A percentile compares a stretch with the other conserved stretches of the same genome.
Conservation (phyloP, 495 filamentous ascomycete species). For the Lasiosphaeria hispida region DNA sequence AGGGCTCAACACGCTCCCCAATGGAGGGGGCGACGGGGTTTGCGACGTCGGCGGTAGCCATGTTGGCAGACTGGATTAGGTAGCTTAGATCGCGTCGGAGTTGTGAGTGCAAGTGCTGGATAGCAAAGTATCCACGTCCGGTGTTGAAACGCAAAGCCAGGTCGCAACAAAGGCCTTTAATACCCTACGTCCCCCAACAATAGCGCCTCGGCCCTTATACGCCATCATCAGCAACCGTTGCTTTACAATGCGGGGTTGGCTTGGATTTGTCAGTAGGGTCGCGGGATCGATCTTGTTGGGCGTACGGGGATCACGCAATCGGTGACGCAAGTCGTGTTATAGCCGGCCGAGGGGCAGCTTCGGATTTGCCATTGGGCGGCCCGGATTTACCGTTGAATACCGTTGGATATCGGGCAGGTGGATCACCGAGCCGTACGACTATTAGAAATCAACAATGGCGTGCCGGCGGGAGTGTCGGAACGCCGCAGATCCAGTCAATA, state of each 20-base stretch:
- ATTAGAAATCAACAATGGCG: too few relatives aligned
- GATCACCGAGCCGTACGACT: too few relatives aligned
- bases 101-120: too few relatives aligned
- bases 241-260: slow-evolving; percentile 6
- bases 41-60: slow-evolving; percentile 17
- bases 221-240: not conserved
- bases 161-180: not conserved
- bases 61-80: not conserved
- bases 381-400: not conserved
- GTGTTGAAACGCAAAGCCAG: not conserved
- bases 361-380: not conserved
- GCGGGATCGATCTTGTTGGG: not conserved
- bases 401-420: not conserved
- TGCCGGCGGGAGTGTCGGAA: not conserved
- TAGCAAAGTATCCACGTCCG: too few relatives aligned
- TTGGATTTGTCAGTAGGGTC: slow-evolving; percentile 16
- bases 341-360: not conserved
- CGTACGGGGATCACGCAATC: slow-evolving; percentile 14
- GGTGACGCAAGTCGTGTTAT: slow-evolving; percentile 12
- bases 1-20: slow-evolving; percentile 9
- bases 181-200: not conserved
- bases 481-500: not conserved
- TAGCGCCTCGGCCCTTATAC: not conserved
- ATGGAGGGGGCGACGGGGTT: not conserved
- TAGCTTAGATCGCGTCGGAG: too few relatives aligned